These are phyloP conservation scores for Punctularia strigosozonata DNA, from an alignment of 768 basidiomycete species.

Conservation along the genomic window DNA sequence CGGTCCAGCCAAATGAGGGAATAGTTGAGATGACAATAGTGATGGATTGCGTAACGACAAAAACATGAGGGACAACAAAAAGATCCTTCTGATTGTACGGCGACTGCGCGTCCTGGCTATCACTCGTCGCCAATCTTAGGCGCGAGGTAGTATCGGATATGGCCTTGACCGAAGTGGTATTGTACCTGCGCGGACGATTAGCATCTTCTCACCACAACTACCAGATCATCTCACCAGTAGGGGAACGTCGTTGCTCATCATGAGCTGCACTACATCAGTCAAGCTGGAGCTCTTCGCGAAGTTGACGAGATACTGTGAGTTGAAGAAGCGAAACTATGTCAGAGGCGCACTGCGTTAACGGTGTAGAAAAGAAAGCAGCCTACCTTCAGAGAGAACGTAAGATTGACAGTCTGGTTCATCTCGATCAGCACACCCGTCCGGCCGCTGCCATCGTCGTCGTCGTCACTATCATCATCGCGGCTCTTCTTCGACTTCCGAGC, in stretches of 20 bases:
- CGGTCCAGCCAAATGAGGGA: no score
- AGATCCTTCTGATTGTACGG: no score
- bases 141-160: conserved; percentile 90
- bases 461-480: conserved; percentile 17
- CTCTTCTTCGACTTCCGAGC: conserved; percentile 50
- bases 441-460: conserved; percentile 37
- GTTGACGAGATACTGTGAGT: conserved; percentile 93
- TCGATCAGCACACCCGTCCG: conserved; percentile 60
- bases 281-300: conserved; percentile 85
- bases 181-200: conserved; percentile 41
- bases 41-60: no score
- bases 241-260: conserved; percentile 90
- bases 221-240: conserved; percentile 46
- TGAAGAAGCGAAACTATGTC: no score
- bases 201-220: conserved; percentile 1
- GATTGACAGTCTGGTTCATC: conserved; percentile 81
- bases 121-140: conserved; percentile 90
- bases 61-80: no score
- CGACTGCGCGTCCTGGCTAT: no score
- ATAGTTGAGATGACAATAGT: no score
- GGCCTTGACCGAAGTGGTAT: conserved; percentile 82
- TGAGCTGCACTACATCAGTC: conserved; percentile 60
- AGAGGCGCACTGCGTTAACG: no score
- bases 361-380: no score
- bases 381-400: conserved; percentile 96